Evolutionary conservation across 1,139 yeast genomes (phyloP), one percentile per base, ranked within the genome.

Genomic region (Scheffersomyces segobiensis): DNA sequence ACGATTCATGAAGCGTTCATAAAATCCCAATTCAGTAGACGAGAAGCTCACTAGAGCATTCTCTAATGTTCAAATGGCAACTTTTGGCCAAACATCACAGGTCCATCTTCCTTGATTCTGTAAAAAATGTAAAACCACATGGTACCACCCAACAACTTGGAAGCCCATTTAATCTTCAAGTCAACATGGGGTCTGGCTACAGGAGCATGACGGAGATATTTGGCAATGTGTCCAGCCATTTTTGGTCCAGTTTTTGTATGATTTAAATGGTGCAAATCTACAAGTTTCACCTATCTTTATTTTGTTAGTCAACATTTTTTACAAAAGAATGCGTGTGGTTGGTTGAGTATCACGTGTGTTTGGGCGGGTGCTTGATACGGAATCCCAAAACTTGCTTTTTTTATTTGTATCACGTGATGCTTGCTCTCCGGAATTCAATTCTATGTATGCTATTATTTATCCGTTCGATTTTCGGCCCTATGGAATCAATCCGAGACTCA

Each of bases 71-170:
- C 82, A 61, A 78, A 78, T 52, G 82, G 82, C 65, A 76, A 72
- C 64, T 77, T 78, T 58, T 73, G 72, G 42, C 82, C 88, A 66
- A 82, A 78, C 81, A 86, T 82, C 50, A 83, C 86, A 60, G 85
- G 85, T 62, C 86, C 87, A 65, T 86, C 93, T 74, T 89, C 88
- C 74, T 88, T 87, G 54, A 89, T 78, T 73, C 96, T 80, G 82
- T 89, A 89, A 72, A 90, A 83, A 63, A 90, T 84, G 88, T 91
- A 90, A 74, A 89, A 90, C 93, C 95, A 89, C 93, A 89, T 88
- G 62, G 92, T 83, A 53, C 93, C 96, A 8, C 96, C 96, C 56
- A 90, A 80, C 49, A 82, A 71, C 69, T 87, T 87, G 55, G 91
- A 83, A 32, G 87, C 80, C 79, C 86, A 83, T 62, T 82, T 80